These are phyloP conservation scores for Diaporthe nobilis DNA, from an alignment of 2,329 filamentous ascomycete species.

Conservation along the genomic window DNA sequence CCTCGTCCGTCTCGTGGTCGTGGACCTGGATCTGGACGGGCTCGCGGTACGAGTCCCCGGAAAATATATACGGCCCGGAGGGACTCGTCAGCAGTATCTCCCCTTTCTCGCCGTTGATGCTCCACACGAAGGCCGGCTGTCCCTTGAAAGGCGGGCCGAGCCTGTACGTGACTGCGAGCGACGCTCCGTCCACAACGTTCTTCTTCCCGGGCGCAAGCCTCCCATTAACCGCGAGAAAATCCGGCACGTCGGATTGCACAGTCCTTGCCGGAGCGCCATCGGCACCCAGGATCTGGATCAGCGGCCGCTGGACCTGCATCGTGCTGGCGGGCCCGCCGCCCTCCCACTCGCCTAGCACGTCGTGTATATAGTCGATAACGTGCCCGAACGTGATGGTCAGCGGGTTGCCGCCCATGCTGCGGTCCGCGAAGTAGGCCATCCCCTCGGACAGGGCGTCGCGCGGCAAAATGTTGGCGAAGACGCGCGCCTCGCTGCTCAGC, in stretches of 20 bases:
- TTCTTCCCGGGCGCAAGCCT: slow-evolving; percentile 48
- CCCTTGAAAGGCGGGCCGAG: slow-evolving; percentile 64
- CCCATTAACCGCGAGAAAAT: slow-evolving; percentile 51
- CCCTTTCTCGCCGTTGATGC: slow-evolving; percentile 65
- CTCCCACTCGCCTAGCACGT: slow-evolving; percentile 31
- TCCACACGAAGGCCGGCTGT: slow-evolving; percentile 62
- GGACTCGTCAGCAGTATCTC: slow-evolving; percentile 59
- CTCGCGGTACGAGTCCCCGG: slow-evolving; percentile 48
- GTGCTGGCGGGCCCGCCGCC: neutral
- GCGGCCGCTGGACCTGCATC: slow-evolving; percentile 26
- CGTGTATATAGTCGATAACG: slow-evolving; percentile 29
- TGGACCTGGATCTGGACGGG: slow-evolving; percentile 57
- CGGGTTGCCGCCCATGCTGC: slow-evolving; percentile 16
- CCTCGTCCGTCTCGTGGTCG: slow-evolving; percentile 53
- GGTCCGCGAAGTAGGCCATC: slow-evolving; percentile 19
- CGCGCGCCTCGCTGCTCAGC: slow-evolving; percentile 49
- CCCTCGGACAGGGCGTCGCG: slow-evolving; percentile 44
- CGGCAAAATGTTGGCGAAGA: slow-evolving; percentile 29
- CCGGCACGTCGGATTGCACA: slow-evolving; percentile 46
- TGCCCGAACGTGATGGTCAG: slow-evolving; percentile 32
- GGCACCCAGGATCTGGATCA: neutral
- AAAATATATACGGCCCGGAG: slow-evolving; percentile 44
- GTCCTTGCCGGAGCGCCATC: slow-evolving; percentile 38
- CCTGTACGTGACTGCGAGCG: slow-evolving; percentile 60
- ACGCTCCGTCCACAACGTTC: slow-evolving; percentile 52